Evolutionary conservation across 2,329 filamentous ascomycete species (phyloP).

Genomic region (Venturia asperata): DNA sequence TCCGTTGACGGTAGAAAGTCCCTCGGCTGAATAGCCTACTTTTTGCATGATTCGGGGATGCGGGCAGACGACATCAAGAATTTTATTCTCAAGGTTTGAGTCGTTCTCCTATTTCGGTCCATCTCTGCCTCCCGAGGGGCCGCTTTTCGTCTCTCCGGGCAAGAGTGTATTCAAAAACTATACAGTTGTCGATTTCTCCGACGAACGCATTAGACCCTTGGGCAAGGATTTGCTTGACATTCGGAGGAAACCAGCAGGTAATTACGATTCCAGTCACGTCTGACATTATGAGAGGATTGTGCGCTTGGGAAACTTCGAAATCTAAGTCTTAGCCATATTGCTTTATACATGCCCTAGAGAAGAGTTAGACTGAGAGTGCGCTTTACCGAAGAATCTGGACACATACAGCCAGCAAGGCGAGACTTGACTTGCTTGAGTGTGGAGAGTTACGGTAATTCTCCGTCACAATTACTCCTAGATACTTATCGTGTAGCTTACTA

Average conservation of each 20-base stretch:
- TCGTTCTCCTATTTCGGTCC: conserved; percentile 21
- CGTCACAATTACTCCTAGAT: too few relatives aligned
- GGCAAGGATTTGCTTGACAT: conserved; percentile 17
- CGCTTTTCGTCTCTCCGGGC: background rate
- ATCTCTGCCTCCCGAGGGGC: background rate
- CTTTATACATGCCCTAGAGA: background rate
- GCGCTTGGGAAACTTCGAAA: background rate
- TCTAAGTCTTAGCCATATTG: background rate
- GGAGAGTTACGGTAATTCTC: too few relatives aligned
- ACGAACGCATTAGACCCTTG: conserved; percentile 21
- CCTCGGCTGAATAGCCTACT: conserved; percentile 20
- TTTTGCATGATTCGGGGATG: conserved; percentile 21
- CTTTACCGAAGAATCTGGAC: too few relatives aligned
- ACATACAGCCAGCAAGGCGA: too few relatives aligned
- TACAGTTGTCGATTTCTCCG: conserved; percentile 22
- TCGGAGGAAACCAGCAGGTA: conserved; percentile 11
- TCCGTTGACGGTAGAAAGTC: conserved; percentile 23
- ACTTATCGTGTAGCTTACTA: too few relatives aligned
- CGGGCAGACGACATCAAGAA: conserved; percentile 21
- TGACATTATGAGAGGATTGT: background rate
- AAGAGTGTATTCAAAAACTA: conserved; percentile 25
- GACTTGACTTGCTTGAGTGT: too few relatives aligned
- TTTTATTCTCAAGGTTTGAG: conserved; percentile 21
- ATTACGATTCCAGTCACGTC: background rate
- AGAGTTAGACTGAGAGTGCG: too few relatives aligned